Evolutionary conservation across 495 filamentous ascomycete genomes (phyloP), one percentile per base, ranked within the genome.

Genomic region (Oleoguttula mirabilis): DNA sequence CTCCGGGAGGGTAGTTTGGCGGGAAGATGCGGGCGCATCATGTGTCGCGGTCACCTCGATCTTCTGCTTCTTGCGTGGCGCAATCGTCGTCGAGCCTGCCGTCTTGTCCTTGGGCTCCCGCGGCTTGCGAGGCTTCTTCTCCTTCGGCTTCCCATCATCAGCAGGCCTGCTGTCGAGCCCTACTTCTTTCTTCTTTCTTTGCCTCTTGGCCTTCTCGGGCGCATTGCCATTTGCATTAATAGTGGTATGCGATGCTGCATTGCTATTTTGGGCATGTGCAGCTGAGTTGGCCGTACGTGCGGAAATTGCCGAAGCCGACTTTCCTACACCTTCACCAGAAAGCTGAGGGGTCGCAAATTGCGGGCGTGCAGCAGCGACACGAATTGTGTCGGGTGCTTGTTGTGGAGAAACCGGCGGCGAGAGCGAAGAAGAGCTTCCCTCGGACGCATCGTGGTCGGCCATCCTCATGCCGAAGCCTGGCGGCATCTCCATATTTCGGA

Each of bases 31-130:
- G 51, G 47, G 55, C 48, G 60, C 60, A 58, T 54, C 64, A 17
- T 34, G 23, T 23, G 54, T 15, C 48, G 65, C 58, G 11, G 59
- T 39, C 10, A 56, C 52, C 12, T 53, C 47, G 21, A 41, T 48
- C 61, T 73, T 59, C 35, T 45, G 45, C 45, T 55, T 74, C 55
- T 73, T 73, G 32, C 71, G 63, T 50, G 64, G 67, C 15, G 61
- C 55, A 7, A 72, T 66, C 6, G 71, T 63, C 22, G 24, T 25
- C 4, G 21, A 41, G 23, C 15, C 43, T 11, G 43, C 36, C 51
- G 70, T 71, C 14, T 72, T 68, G 33, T 78, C 73, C 48, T 66
- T 70, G 10, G 72, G 68, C 46, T 75, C 76, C 35, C 72, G 55
- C 10, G 66, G 60, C 39, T 69, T 69, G 37, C 70, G 68, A 32